Base-by-base conservation (phyloP, 306 rosid species). In the Morella rubra region DNA sequence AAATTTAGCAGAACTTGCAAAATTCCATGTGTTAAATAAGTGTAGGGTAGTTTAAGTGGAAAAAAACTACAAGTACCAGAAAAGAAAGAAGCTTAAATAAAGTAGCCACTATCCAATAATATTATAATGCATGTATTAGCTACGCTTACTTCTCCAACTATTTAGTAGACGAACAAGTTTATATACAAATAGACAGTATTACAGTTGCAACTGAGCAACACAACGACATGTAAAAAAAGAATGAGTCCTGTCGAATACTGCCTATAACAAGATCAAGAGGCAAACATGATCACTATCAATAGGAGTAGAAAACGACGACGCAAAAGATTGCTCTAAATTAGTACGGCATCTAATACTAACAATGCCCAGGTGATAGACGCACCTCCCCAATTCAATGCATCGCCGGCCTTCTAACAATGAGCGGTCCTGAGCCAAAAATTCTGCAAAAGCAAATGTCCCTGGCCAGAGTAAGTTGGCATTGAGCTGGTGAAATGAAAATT, bases 391-490 rank as follows among this genome's bases (percentile, higher is more conserved):
- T 86, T 95, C 98, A 84, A 95, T 78, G 83, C 81, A 85, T 67
- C 73, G 91, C 8, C 88, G 88, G 72, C 96, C 93, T 84, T 86
- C 90, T 65, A 89, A 77, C 86, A 81, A 90, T 40, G 88, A 83
- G 7, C 58, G 84, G 72, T 89, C 85, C 73, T 84, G 86, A 78
- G 89, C 92, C 74, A 95, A 78, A 97, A 96, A 95, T 72, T 92
- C 91, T 22, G 91, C 93, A 84, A 95, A 90, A 49, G 92, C 89
- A 89, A 95, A 92, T 45, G 97, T 87, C 77, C 97, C 97, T 2
- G 97, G 97, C 97, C 97, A 95, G 71, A 90, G 97, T 76, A 88
- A 81, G 87, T 92, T 92, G 75, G 99, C 97, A 89, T 95, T 95
- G 83, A 95, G 78, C 81, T 88, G 92, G 74, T 95, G 97, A 83